A percentile compares a stretch with the other conserved stretches of the same genome.
Evolutionary conservation across 2,329 filamentous ascomycete species (phyloP).

Genomic region (Phoma sp.): DNA sequence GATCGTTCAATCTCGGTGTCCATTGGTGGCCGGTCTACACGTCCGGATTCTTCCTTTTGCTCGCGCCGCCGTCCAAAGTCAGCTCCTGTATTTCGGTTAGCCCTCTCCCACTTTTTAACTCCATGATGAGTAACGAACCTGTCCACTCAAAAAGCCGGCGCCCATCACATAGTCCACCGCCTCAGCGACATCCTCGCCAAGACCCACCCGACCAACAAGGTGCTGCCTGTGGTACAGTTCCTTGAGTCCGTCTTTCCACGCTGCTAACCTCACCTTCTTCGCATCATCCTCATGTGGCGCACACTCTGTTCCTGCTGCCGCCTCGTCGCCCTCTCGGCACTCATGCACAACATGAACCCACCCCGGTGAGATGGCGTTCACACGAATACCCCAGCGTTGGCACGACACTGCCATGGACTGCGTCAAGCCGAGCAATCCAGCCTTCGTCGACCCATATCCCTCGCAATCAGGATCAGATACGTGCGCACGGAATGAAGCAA

Average conservation of each 20-base stretch:
- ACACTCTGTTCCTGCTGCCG: constrained; percentile 29
- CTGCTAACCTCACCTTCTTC: constrained; percentile 18
- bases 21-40: not conserved
- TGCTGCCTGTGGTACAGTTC: constrained; percentile 57
- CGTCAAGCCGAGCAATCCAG: constrained; percentile 56
- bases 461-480: constrained; percentile 58
- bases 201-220: constrained; percentile 56
- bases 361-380: constrained; percentile 57
- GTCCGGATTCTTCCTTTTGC: constrained; percentile 32
- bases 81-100: constrained; percentile 20
- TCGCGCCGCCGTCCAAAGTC: constrained; percentile 30
- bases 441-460: constrained; percentile 57
- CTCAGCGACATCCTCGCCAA: constrained; percentile 54
- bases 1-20: not conserved
- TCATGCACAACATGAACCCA: constrained; percentile 58
- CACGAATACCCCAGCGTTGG: constrained; percentile 50
- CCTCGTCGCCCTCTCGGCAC: constrained; percentile 49
- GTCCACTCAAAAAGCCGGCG: constrained; percentile 49
- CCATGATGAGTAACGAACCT: constrained; percentile 35
- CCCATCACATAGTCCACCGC: constrained; percentile 51
- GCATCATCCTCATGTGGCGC: constrained; percentile 27
- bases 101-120: not conserved
- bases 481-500: constrained; percentile 57
- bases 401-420: constrained; percentile 57
- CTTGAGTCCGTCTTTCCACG: constrained; percentile 55